phyloP scores from a whole-genome alignment of 1,284 basidiomycete species.

The Cutaneotrichosporon sp. region DNA sequence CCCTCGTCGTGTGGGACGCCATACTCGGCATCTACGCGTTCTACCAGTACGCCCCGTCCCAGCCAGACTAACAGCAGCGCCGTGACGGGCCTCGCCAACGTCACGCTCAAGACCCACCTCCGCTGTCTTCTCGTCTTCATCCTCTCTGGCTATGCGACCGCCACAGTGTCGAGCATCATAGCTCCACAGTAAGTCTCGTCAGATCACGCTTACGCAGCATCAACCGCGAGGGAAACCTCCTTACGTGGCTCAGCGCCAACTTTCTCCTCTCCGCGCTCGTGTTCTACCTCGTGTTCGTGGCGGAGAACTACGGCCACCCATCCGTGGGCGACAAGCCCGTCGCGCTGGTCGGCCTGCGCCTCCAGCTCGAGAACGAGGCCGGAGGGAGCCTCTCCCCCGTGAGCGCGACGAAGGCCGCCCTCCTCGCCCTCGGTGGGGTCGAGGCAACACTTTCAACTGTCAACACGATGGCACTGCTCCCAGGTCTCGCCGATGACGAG shows the following conservation, averaged over 20 bases:
- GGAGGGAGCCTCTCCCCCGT: not conserved
- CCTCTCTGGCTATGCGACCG: not conserved
- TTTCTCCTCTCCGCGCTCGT: not conserved
- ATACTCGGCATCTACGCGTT: too few species aligned
- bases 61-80: not conserved
- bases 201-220: too few species aligned
- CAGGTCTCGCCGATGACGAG: not conserved
- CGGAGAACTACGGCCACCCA: not conserved
- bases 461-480: not conserved
- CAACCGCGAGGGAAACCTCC: too few species aligned
- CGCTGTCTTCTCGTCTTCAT: not conserved
- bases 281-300: not conserved
- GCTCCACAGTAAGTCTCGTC: not conserved
- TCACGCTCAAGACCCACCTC: not conserved
- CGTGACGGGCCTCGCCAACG: not conserved
- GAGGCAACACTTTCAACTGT: not conserved
- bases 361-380: not conserved
- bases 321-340: not conserved
- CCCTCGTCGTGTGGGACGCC: too few species aligned
- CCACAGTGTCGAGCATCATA: not conserved
- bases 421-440: not conserved
- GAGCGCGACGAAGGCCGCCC: not conserved
- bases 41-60: too few species aligned
- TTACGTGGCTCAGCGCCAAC: not conserved
- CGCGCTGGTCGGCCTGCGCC: not conserved